Base-by-base conservation (phyloP, 2,329 filamentous ascomycete genomes). In the Hypoxylon rubiginosum region DNA sequence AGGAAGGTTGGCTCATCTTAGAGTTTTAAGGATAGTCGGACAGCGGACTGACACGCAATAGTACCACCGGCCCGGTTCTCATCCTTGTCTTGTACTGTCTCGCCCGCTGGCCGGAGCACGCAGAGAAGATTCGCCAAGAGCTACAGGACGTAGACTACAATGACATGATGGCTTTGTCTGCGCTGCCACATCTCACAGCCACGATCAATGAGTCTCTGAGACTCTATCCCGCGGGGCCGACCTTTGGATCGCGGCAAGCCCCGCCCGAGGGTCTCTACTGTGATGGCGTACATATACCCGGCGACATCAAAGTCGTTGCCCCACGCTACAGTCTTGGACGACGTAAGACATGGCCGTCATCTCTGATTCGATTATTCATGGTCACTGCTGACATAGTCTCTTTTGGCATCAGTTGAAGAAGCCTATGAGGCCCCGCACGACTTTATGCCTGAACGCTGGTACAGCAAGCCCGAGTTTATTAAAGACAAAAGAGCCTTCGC, bases 141-240 rank as follows among this genome's bases (percentile, higher is more conserved):
- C n/a, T n/a, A n/a, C n/a, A n/a, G n/a, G n/a, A n/a, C n/a, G n/a
- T n/a, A n/a, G n/a, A n/a, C n/a, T n/a, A n/a, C n/a, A n/a, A n/a
- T n/a, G n/a, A n/a, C n/a, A n/a, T n/a, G n/a, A n/a, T n/a, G 32
- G 70, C 7, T 62, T 71, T 0, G 8, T 73, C 1, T 68, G 64
- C 21, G 57, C 26, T 28, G 26, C 26, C 19, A 5, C 43, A 69
- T 17, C 58, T 79, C 1, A 73, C 72, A 9, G 75, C 74, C 0
- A 52, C 76, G 9, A 74, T 78, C 24, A 71, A 74, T 19, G 77
- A 79, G 55, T 74, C 75, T 0, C 60, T 79, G 28, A 69, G 77
- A 0, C 50, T 77, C 8, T 58, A 78, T n/a, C 72, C 69, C 6
- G 73, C 76, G 0, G 68, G 73, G 0, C 70, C 76, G 13, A 72